Conservation (phyloP, 352 stramenopile genomes). For the Phytopythium sindhum region DNA sequence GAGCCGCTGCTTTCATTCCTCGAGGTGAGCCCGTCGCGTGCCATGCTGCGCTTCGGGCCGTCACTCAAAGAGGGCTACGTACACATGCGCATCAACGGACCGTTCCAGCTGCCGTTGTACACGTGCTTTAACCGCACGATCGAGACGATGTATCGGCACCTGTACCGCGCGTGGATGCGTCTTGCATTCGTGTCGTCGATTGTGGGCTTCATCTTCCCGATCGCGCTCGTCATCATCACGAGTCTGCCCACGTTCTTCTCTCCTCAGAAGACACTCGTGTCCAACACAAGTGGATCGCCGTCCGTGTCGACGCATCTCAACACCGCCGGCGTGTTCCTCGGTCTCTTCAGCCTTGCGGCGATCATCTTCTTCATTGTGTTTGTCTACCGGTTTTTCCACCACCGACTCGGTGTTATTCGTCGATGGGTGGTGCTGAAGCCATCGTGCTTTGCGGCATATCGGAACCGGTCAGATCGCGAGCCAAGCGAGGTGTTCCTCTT, state of each 20-base stretch:
- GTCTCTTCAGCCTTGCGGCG: constrained; percentile 39
- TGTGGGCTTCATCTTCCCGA: constrained; percentile 78
- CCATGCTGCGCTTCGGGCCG: constrained; percentile 69
- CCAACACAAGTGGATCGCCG: constrained; percentile 24
- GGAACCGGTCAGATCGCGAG: constrained; percentile 66
- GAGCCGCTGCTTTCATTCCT: constrained; percentile 77
- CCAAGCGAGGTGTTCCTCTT: constrained; percentile 86
- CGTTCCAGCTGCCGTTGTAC: constrained; percentile 83
- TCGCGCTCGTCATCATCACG: constrained; percentile 70
- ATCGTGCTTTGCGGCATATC: constrained; percentile 80
- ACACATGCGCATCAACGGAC: constrained; percentile 87
- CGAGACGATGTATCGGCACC: constrained; percentile 75
- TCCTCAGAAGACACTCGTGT: constrained; percentile 56
- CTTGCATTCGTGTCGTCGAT: constrained; percentile 80
- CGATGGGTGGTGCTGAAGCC: constrained; percentile 87
- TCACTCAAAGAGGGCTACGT: constrained; percentile 87
- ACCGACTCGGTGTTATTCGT: constrained; percentile 78
- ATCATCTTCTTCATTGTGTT: constrained; percentile 73
- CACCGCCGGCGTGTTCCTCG: constrained; percentile 49
- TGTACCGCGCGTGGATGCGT: constrained; percentile 86
- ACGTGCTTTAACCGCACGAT: constrained; percentile 83
- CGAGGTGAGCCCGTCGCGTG: constrained; percentile 72
- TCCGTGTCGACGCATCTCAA: constrained; percentile 50
- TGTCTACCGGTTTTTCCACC: constrained; percentile 88
- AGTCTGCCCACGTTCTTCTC: constrained; percentile 67